phyloP scores from a whole-genome alignment of 257 asterid species.

The Solanum okadae region DNA sequence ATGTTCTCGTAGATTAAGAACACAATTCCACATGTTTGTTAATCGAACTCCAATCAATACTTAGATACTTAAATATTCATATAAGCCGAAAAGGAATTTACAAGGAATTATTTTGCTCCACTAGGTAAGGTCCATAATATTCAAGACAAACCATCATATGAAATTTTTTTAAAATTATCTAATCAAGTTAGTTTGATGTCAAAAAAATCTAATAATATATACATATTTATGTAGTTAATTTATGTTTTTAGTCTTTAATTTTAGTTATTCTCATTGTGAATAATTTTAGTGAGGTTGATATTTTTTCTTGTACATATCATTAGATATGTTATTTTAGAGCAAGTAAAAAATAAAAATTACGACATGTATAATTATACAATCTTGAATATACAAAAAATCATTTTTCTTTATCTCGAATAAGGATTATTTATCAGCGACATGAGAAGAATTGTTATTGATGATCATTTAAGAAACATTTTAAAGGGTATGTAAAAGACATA shows the following conservation, averaged over 20 bases:
- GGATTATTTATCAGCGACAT: not conserved
- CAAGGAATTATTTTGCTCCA: not conserved
- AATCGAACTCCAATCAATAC: too few relatives aligned
- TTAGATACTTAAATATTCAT: not conserved
- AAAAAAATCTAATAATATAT: not conserved
- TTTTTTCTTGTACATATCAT: not conserved
- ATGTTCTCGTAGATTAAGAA: too few relatives aligned
- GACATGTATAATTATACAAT: not conserved
- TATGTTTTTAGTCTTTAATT: not conserved
- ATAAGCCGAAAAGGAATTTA: not conserved
- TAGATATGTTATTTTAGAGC: not conserved
- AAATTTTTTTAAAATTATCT: not conserved
- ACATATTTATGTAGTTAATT: not conserved
- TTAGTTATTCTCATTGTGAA: not conserved
- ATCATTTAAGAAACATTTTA: too few relatives aligned
- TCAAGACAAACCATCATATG: not conserved
- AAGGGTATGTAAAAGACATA: not conserved
- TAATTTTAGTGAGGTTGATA: not conserved
- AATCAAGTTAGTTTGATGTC: not conserved
- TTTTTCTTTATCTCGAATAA: not conserved
- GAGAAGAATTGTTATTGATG: not conserved
- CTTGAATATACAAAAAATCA: not conserved
- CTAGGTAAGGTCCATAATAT: not conserved
- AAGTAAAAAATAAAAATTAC: not conserved
- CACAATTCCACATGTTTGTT: too few relatives aligned